A percentile compares a stretch with the other conserved stretches of the same genome.
Evolutionary conservation across 202 grass and related monocot genomes (phyloP).

Genomic region (Setaria viridis): DNA sequence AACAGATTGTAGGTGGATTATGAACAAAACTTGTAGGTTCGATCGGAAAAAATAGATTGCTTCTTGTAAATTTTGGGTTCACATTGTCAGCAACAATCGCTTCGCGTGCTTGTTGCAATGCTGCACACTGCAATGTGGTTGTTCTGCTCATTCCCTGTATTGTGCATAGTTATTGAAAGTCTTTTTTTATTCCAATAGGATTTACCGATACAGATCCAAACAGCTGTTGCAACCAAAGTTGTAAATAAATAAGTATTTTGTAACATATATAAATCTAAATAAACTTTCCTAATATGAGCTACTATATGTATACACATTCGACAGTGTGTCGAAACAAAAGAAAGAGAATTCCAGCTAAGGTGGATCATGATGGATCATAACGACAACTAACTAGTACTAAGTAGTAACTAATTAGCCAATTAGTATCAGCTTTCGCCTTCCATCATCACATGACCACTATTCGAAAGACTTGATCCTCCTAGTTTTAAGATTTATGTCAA

Average conservation of each 20-base stretch:
- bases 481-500: neutral
- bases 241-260: neutral
- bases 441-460: neutral
- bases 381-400: no score
- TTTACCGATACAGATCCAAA: neutral
- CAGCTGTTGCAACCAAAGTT: neutral
- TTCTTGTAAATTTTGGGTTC: neutral
- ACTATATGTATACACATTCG: neutral
- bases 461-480: neutral
- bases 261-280: neutral
- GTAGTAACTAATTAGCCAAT: neutral
- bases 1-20: constrained; percentile 1
- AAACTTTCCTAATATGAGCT: neutral
- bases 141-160: neutral
- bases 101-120: neutral
- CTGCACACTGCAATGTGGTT: neutral
- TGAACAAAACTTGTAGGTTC: neutral
- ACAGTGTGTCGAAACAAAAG: neutral
- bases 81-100: neutral
- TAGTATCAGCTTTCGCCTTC: neutral
- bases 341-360: neutral
- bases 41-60: neutral
- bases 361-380: neutral
- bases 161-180: neutral
- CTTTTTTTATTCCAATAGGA: neutral